Evolutionary conservation across 1,284 basidiomycete genomes (phyloP).

Genomic region (Entoloma clypeatum): DNA sequence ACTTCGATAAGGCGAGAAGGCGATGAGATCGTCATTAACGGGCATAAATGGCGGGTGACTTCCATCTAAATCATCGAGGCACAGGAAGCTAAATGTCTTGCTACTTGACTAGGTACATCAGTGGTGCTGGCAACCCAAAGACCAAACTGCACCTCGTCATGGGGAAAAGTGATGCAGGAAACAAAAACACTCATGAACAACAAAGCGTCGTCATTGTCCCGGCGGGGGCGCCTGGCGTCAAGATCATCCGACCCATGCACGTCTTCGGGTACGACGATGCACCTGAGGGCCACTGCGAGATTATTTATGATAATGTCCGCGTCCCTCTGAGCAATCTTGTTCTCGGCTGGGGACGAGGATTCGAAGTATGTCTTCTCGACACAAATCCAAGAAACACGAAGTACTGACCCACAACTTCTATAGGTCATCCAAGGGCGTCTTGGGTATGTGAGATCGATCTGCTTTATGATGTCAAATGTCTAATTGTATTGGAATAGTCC

Average conservation of each 20-base stretch:
- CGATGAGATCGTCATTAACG: conserved; percentile 89
- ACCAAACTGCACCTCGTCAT: conserved; percentile 90
- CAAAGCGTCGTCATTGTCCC: conserved; percentile 96
- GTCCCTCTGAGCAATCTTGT: conserved; percentile 83
- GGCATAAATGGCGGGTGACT: conserved; percentile 83
- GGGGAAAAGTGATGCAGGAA: conserved; percentile 83
- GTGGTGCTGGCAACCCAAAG: conserved; percentile 93
- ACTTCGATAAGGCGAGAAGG: conserved; percentile 87
- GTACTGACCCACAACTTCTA: neutral
- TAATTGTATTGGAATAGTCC: conserved; percentile 48
- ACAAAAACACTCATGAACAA: conserved; percentile 72
- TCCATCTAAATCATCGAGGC: conserved; percentile 5
- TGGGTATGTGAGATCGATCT: conserved; percentile 52
- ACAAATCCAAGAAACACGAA: conserved; percentile 60
- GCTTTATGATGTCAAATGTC: neutral
- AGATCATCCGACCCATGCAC: conserved; percentile 85
- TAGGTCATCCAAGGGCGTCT: conserved; percentile 97
- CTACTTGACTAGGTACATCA: conserved; percentile 76
- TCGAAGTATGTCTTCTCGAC: conserved; percentile 56
- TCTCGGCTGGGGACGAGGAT: conserved; percentile 90
- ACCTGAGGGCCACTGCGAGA: conserved; percentile 93
- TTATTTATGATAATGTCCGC: conserved; percentile 92
- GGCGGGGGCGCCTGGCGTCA: conserved; percentile 83
- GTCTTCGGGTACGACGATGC: conserved; percentile 96
- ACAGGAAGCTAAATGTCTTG: neutral